Conservation (phyloP, 176 grass and related monocot genomes). For the Cymbopogon citratus region DNA sequence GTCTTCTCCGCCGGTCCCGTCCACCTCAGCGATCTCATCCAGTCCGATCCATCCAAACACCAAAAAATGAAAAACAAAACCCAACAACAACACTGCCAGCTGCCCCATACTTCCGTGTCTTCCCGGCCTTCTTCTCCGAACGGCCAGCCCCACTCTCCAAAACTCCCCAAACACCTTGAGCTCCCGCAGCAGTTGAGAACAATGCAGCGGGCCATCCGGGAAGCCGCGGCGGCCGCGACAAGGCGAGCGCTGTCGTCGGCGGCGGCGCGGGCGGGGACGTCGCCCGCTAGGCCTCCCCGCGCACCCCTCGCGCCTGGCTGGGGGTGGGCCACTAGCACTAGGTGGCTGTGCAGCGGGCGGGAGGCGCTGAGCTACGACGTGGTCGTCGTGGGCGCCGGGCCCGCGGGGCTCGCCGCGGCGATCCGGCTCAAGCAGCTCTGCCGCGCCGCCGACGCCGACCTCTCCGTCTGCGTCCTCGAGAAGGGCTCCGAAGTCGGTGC, state of each 20-base stretch:
- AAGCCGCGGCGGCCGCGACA: slow-evolving; percentile 14
- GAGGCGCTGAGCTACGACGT: slow-evolving; percentile 82
- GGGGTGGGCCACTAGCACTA: background rate
- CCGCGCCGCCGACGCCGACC: slow-evolving; percentile 58
- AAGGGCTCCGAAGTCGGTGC: slow-evolving; percentile 89
- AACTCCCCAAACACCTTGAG: background rate
- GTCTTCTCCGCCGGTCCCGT: background rate
- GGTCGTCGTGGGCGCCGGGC: slow-evolving; percentile 77
- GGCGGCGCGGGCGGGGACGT: background rate
- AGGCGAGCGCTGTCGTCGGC: background rate
- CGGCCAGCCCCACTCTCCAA: background rate
- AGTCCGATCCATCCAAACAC: background rate
- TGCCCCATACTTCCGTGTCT: slow-evolving; percentile 32
- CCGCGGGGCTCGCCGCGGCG: slow-evolving; percentile 76
- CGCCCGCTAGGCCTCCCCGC: background rate
- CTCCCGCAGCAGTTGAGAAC: background rate
- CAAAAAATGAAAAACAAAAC: background rate
- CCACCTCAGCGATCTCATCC: slow-evolving; percentile 48
- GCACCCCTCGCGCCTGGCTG: background rate
- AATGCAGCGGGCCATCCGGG: slow-evolving; percentile 38
- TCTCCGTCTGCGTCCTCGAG: slow-evolving; percentile 87
- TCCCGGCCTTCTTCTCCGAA: slow-evolving; percentile 1
- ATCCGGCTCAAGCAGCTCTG: slow-evolving; percentile 91
- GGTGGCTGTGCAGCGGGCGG: slow-evolving; percentile 45
- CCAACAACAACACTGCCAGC: background rate